A percentile compares a stretch with the other conserved stretches of the same genome.
phyloP scores from a whole-genome alignment of 2,329 filamentous ascomycete genomes.

The Diaporthe sp. region DNA sequence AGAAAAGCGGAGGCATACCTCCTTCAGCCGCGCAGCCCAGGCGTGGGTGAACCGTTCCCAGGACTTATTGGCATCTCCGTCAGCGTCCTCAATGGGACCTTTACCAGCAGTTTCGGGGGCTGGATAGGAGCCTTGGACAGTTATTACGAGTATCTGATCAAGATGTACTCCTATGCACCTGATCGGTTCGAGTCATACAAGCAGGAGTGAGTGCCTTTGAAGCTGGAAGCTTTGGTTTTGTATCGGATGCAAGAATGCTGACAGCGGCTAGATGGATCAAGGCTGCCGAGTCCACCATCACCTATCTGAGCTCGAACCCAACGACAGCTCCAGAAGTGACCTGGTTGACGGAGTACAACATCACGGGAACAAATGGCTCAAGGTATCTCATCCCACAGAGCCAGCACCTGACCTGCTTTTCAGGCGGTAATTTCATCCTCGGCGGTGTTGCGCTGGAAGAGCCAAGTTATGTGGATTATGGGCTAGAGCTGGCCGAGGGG shows the following conservation, averaged over 20 bases:
- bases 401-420: conserved; percentile 26
- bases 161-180: conserved; percentile 34
- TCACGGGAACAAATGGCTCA: conserved; percentile 5
- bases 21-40: not conserved
- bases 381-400: not conserved
- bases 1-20: conserved; percentile 5
- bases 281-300: conserved; percentile 28
- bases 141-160: conserved; percentile 29
- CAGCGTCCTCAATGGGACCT: conserved; percentile 2
- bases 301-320: conserved; percentile 23
- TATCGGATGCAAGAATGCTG: not conserved
- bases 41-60: conserved; percentile 15
- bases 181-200: conserved; percentile 19
- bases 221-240: no score
- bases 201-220: not conserved
- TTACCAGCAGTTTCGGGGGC: conserved; percentile 14
- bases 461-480: conserved; percentile 20
- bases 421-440: conserved; percentile 23
- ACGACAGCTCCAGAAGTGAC: conserved; percentile 13
- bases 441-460: conserved; percentile 7
- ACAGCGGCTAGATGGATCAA: conserved; percentile 8
- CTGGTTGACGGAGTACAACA: conserved; percentile 9
- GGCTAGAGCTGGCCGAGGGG: conserved; percentile 3
- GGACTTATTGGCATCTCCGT: conserved; percentile 10
- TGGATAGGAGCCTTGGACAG: conserved; percentile 31